These are phyloP conservation scores for Pelargonium myrrhifolium DNA, from an alignment of 441 rosid genomes.

Conservation along the genomic window DNA sequence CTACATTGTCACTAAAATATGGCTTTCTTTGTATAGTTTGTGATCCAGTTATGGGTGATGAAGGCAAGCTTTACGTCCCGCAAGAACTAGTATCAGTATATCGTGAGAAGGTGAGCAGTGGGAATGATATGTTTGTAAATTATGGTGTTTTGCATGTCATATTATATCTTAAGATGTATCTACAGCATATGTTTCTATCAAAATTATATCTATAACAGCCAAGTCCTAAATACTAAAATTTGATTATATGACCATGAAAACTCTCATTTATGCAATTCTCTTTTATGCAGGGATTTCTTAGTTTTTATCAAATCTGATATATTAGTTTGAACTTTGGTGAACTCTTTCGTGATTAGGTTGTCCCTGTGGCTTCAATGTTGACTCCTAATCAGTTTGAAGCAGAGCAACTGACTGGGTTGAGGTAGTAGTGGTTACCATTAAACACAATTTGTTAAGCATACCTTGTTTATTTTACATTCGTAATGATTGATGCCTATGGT, in stretches of 20 bases:
- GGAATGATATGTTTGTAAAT: neutral
- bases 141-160: neutral
- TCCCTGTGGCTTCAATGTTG: constrained; percentile 98
- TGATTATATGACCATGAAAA: neutral
- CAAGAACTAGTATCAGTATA: constrained; percentile 74
- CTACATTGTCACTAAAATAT: constrained; percentile 10
- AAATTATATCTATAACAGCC: neutral
- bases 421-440: constrained; percentile 39
- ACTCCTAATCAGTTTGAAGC: constrained; percentile 99
- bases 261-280: neutral
- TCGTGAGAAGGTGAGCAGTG: constrained; percentile 64
- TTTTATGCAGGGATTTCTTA: constrained; percentile 1
- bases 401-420: constrained; percentile 69
- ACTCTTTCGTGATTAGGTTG: constrained; percentile 51
- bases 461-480: constrained; percentile 10
- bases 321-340: constrained; percentile 13
- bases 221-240: neutral
- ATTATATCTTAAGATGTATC: neutral
- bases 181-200: neutral
- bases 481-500: constrained; percentile 1
- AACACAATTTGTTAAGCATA: constrained; percentile 12
- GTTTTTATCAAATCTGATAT: constrained; percentile 14
- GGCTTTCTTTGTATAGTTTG: constrained; percentile 55
- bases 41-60: constrained; percentile 99
- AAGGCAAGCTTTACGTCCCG: constrained; percentile 95